Evolutionary conservation across 2,329 filamentous ascomycete genomes (phyloP).

Genomic region (Stylonectria norvegica): DNA sequence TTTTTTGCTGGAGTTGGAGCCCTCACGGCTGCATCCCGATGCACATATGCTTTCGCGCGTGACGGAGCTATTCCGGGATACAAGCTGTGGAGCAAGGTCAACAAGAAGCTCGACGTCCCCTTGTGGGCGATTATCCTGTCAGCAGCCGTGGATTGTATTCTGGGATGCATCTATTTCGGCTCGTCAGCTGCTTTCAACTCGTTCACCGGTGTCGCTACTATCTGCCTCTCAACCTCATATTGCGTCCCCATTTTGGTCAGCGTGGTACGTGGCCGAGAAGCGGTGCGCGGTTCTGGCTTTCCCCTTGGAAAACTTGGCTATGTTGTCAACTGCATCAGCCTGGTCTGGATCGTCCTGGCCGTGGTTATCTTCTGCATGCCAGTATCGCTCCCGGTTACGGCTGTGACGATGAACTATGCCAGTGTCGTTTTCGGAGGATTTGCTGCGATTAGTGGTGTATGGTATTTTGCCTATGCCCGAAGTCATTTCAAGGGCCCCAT

Average conservation of each 20-base stretch:
- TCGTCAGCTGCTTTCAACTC: slow-evolving; percentile 72
- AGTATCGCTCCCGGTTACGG: slow-evolving; percentile 53
- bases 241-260: slow-evolving; percentile 71
- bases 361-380: slow-evolving; percentile 76
- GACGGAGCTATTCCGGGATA: slow-evolving; percentile 71
- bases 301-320: slow-evolving; percentile 66
- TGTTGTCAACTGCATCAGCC: slow-evolving; percentile 62
- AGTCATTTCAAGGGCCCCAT: slow-evolving; percentile 60
- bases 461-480: slow-evolving; percentile 61
- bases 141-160: slow-evolving; percentile 62
- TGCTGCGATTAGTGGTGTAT: slow-evolving; percentile 52
- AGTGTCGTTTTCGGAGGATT: slow-evolving; percentile 63
- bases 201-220: slow-evolving; percentile 76
- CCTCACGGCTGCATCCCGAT: slow-evolving; percentile 68
- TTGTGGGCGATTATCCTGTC: slow-evolving; percentile 66
- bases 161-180: slow-evolving; percentile 76
- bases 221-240: slow-evolving; percentile 72
- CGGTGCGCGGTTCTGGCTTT: slow-evolving; percentile 61
- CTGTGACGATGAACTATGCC: slow-evolving; percentile 62
- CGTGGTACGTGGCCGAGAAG: slow-evolving; percentile 60
- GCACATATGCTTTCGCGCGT: slow-evolving; percentile 71
- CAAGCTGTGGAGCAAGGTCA: slow-evolving; percentile 61
- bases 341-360: slow-evolving; percentile 67
- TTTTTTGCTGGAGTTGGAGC: slow-evolving; percentile 73
- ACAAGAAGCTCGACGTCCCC: slow-evolving; percentile 64